Conservation (phyloP, 2,329 filamentous ascomycete genomes). For the Claviceps africana region DNA sequence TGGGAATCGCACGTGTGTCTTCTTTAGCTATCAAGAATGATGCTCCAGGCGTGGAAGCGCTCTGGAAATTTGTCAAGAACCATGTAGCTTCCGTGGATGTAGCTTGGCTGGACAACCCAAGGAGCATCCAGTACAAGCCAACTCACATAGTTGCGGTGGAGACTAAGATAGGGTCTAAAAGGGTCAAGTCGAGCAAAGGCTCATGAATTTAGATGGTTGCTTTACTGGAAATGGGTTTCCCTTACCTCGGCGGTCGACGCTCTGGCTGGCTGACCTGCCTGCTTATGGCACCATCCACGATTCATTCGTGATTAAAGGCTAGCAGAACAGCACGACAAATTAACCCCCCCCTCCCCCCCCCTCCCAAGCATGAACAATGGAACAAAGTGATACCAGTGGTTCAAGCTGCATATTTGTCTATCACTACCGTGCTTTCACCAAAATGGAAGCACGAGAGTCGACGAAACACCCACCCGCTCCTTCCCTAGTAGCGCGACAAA, state of each 20-base stretch:
- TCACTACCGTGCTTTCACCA: not conserved
- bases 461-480: no score
- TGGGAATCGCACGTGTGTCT: slow-evolving; percentile 51
- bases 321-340: not conserved
- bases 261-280: not conserved
- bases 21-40: slow-evolving; percentile 44
- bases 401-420: not conserved
- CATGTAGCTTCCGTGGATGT: slow-evolving; percentile 38
- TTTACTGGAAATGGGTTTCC: not conserved
- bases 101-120: slow-evolving; percentile 32
- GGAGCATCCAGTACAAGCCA: slow-evolving; percentile 13
- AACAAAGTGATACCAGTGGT: not conserved
- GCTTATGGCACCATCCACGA: not conserved
- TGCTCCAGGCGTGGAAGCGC: slow-evolving; percentile 40
- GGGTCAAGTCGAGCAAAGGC: not conserved
- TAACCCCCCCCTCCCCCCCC: no score
- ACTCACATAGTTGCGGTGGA: slow-evolving; percentile 23
- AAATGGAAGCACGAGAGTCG: not conserved
- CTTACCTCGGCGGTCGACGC: not conserved
- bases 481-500: not conserved
- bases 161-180: slow-evolving; percentile 21
- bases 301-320: not conserved
- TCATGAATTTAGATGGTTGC: not conserved
- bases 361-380: not conserved
- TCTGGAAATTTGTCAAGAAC: slow-evolving; percentile 41